phyloP scores from a whole-genome alignment of 352 stramenopile genomes.

The Pythium monospermum region DNA sequence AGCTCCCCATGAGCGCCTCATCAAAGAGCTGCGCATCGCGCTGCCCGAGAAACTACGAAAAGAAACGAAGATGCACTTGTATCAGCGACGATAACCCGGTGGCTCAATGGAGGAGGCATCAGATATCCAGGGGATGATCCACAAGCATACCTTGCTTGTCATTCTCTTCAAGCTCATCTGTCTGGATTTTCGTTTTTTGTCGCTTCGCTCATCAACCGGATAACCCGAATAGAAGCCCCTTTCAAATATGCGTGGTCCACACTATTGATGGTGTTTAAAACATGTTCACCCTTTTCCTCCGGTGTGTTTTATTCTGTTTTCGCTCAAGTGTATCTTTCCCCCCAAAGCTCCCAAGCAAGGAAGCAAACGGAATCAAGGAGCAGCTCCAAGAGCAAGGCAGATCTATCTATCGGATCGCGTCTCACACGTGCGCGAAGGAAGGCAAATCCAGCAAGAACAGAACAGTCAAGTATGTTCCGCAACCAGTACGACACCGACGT shows the following conservation, averaged over 20 bases:
- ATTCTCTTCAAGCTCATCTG: too few relatives aligned
- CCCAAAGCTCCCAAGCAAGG: constrained; percentile 4
- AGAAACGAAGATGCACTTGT: too few relatives aligned
- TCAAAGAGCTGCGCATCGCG: constrained; percentile 81
- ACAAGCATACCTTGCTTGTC: too few relatives aligned
- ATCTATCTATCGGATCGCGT: constrained; percentile 3
- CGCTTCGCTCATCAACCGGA: too few relatives aligned
- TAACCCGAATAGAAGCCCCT: too few relatives aligned
- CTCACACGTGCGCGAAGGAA: constrained; percentile 1
- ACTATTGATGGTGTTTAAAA: constrained; percentile 22
- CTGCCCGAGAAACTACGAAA: constrained; percentile 64
- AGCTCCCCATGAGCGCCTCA: constrained; percentile 86
- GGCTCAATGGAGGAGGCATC: too few relatives aligned
- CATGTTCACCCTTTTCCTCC: constrained; percentile 3
- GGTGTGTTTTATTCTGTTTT: background rate
- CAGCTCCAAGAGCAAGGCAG: constrained; percentile 9
- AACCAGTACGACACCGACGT: constrained; percentile 99
- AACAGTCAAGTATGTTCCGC: constrained; percentile 89
- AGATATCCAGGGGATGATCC: too few relatives aligned
- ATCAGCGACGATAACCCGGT: too few relatives aligned
- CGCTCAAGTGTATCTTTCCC: constrained; percentile 28
- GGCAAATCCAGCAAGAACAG: background rate
- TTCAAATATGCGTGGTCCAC: background rate
- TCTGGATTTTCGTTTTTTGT: too few relatives aligned
- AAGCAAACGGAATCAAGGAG: constrained; percentile 5